A percentile compares a stretch with the other conserved stretches of the same genome.
phyloP scores from a whole-genome alignment of 2,329 filamentous ascomycete species.

The Endoconidiophora polonica region DNA sequence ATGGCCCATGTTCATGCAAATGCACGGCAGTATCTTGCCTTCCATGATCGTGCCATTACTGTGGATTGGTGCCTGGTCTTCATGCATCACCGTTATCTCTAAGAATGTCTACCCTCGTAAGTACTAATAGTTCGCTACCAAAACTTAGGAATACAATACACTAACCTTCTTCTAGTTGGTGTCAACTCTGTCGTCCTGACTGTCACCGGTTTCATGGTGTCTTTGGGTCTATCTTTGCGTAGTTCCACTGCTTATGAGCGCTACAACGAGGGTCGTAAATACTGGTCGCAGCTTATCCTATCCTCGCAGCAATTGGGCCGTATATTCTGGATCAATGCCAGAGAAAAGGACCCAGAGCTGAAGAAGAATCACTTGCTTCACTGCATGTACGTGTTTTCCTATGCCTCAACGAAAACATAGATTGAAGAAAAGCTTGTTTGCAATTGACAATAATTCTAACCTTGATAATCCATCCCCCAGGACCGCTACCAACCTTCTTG shows the following conservation, averaged over 20 bases:
- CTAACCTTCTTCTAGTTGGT: conserved; percentile 20
- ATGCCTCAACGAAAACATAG: background rate
- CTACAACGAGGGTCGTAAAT: conserved; percentile 46
- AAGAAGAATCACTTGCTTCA: conserved; percentile 15
- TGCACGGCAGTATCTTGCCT: conserved; percentile 60
- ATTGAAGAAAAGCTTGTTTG: conserved; percentile 13
- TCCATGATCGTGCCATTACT: conserved; percentile 55
- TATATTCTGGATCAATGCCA: conserved; percentile 61
- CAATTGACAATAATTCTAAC: background rate
- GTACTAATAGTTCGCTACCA: background rate
- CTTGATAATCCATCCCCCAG: conserved; percentile 13
- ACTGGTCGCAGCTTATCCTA: conserved; percentile 42
- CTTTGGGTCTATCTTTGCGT: conserved; percentile 61
- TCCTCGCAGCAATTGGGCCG: conserved; percentile 54
- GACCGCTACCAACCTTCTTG: conserved; percentile 58
- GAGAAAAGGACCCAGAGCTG: conserved; percentile 12
- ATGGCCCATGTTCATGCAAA: conserved; percentile 57
- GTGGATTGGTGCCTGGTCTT: conserved; percentile 48
- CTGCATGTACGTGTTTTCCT: conserved; percentile 10
- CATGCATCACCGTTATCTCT: conserved; percentile 42
- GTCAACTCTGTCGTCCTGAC: conserved; percentile 50
- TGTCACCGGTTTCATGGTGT: conserved; percentile 66
- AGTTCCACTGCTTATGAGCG: conserved; percentile 64
- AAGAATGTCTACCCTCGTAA: conserved; percentile 21
- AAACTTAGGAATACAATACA: background rate